Conservation (phyloP, 116 monocot species). For the Trichopus zeylanicus region DNA sequence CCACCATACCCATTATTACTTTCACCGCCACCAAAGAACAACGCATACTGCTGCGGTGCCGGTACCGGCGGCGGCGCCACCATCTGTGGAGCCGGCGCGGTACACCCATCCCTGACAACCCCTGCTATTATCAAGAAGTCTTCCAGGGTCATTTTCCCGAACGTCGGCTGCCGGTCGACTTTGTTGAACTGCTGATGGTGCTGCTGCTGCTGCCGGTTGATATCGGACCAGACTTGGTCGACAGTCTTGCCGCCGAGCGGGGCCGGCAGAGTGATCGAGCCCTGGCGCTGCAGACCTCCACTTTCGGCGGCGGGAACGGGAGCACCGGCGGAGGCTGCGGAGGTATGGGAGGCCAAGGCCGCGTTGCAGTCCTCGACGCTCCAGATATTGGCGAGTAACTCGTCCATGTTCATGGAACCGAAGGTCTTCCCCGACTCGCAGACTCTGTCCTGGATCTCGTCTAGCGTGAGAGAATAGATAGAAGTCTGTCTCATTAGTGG, state of each 20-base stretch:
- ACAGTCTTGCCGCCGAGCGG: slow-evolving; percentile 66
- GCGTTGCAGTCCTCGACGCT: slow-evolving; percentile 50
- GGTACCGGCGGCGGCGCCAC: not conserved
- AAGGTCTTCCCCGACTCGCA: slow-evolving; percentile 54
- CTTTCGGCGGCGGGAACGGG: too few species aligned
- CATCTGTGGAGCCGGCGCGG: not conserved
- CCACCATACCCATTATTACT: slow-evolving; percentile 4
- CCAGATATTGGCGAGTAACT: slow-evolving; percentile 76
- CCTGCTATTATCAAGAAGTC: slow-evolving; percentile 77
- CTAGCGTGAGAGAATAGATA: slow-evolving; percentile 58
- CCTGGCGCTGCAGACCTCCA: slow-evolving; percentile 12
- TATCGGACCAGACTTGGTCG: slow-evolving; percentile 79
- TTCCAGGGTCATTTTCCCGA: slow-evolving; percentile 89
- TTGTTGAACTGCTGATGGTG: too few species aligned
- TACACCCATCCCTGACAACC: slow-evolving; percentile 48
- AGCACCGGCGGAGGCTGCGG: not conserved
- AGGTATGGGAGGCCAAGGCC: not conserved
- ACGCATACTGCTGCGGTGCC: not conserved
- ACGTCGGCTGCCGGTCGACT: slow-evolving; percentile 38
- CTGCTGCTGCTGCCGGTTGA: slow-evolving; percentile 19
- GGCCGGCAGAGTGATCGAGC: slow-evolving; percentile 40
- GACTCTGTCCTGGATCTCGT: slow-evolving; percentile 63
- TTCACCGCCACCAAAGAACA: not conserved
- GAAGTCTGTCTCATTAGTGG: slow-evolving; percentile 42
- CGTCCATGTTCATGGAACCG: slow-evolving; percentile 96